Base-by-base conservation (phyloP, 2,329 filamentous ascomycete genomes). In the Didymella sp. region DNA sequence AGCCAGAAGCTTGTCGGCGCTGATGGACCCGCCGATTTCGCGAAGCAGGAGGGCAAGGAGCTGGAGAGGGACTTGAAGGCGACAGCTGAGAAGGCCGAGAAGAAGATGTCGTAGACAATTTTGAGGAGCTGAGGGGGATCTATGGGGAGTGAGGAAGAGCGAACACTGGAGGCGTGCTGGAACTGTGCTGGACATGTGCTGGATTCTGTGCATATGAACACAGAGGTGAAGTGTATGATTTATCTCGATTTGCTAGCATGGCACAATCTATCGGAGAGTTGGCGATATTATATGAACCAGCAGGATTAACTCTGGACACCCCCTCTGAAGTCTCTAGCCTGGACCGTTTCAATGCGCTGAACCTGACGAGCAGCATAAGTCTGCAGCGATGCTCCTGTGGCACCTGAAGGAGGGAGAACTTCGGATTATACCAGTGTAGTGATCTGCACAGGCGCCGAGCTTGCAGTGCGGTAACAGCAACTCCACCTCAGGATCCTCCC, bases 1-100 rank as follows among this genome's bases (percentile, higher is more conserved):
- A 84, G 82, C 59, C 78, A 88, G 72, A 87, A 91, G 80, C 62
- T 38, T 3, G 22, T 19, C 4, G 35, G 35, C 19, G 35, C 35
- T 21, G 35, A 38, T 22, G 35, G 35, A 11, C 35, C 59, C 11
- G 73, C 72, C 6, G 76, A 75, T 28, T 71, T 79, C 67, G 77
- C 71, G 12, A 73, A 73, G 66, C 63, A 65, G 24, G 74, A 77
- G 64, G 69, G 68, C 21, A 72, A 72, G 62, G 67, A 70, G 66
- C 45, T 73, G 15, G 62, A 72, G 66, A 37, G 58, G 19, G 69
- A 74, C 47, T 22, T 75, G 22, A 70, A 75, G 64, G 63, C 66
- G 15, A 72, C 68, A 13, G 72, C 63, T 8, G 56, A 67, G 45
- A 71, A 74, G 63, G 68, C 59, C 5, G 70, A 71, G 61, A 64